Conservation (phyloP, 768 basidiomycete genomes). For the Mycena pura region DNA sequence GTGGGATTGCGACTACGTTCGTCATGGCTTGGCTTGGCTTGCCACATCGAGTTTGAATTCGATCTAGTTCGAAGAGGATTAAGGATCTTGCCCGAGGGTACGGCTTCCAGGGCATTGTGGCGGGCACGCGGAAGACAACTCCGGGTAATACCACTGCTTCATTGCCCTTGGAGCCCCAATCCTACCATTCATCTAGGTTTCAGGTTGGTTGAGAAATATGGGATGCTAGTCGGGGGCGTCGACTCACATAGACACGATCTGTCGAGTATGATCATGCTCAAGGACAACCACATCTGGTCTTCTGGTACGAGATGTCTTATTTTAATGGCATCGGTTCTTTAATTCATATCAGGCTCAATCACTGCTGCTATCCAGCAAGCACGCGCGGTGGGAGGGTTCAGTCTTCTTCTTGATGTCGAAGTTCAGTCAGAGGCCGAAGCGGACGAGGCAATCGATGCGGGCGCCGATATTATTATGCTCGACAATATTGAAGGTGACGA, state of each 20-base stretch:
- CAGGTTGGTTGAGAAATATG: constrained; percentile 97
- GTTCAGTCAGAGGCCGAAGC: constrained; percentile 89
- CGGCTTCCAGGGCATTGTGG: constrained; percentile 88
- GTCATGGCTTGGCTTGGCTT: constrained; percentile 30
- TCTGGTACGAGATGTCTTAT: constrained; percentile 59
- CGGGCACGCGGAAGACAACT: constrained; percentile 97
- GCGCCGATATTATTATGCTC: constrained; percentile 94
- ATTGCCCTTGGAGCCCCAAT: constrained; percentile 6
- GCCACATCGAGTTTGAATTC: constrained; percentile 7
- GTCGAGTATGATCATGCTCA: constrained; percentile 99
- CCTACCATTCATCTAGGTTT: constrained; percentile 61
- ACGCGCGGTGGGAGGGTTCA: constrained; percentile 91
- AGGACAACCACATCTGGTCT: constrained; percentile 99
- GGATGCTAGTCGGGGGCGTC: constrained; percentile 96
- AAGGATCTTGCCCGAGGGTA: constrained; percentile 77
- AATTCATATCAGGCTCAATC: constrained; percentile 72
- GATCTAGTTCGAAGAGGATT: constrained; percentile 77
- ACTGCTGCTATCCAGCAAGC: constrained; percentile 85
- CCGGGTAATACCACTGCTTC: constrained; percentile 58
- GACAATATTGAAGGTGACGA: constrained; percentile 89
- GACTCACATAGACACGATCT: constrained; percentile 95
- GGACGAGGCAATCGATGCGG: constrained; percentile 95
- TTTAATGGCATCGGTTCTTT: constrained; percentile 5
- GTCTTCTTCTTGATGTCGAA: constrained; percentile 91
- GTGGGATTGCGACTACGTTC: constrained; percentile 95